Conservation (phyloP, 352 stramenopile species). For the Detonula confervacea region DNA sequence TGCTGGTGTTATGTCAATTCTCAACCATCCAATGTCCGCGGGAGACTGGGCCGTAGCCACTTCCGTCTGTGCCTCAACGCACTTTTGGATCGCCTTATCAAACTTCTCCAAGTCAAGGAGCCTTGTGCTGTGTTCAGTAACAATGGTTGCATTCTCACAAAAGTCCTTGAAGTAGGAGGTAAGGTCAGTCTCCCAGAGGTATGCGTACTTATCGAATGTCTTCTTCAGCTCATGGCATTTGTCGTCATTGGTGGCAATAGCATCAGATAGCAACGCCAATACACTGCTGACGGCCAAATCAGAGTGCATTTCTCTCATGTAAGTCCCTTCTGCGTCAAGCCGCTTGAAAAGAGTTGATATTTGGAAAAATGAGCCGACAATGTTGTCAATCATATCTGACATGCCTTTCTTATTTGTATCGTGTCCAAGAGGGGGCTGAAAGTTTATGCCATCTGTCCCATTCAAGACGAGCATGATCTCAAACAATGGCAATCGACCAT, state of each 20-base stretch:
- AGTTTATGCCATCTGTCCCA: constrained; percentile 77
- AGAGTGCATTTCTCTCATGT: constrained; percentile 96
- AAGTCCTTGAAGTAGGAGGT: constrained; percentile 92
- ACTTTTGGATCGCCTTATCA: constrained; percentile 94
- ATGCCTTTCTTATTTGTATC: constrained; percentile 90
- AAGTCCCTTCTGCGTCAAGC: constrained; percentile 95
- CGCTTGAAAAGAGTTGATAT: constrained; percentile 95
- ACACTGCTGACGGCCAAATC: constrained; percentile 95
- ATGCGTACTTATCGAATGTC: constrained; percentile 94
- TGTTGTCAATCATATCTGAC: constrained; percentile 93
- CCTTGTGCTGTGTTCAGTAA: constrained; percentile 87
- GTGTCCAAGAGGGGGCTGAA: constrained; percentile 65
- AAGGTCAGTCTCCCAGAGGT: constrained; percentile 97
- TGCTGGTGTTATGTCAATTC: constrained; percentile 95
- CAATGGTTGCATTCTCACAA: constrained; percentile 84
- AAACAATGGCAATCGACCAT: constrained; percentile 91
- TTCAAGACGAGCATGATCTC: constrained; percentile 97
- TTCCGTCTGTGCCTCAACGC: constrained; percentile 92
- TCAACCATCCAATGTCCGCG: constrained; percentile 95
- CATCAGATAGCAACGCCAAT: constrained; percentile 93
- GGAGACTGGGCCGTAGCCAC: constrained; percentile 90
- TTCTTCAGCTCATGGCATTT: constrained; percentile 92
- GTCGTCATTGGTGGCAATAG: constrained; percentile 91
- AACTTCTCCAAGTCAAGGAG: constrained; percentile 95
- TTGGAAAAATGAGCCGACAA: constrained; percentile 96